These are phyloP conservation scores for Geotrichum candidum DNA, from an alignment of 1,139 yeast genomes.

Conservation along the genomic window DNA sequence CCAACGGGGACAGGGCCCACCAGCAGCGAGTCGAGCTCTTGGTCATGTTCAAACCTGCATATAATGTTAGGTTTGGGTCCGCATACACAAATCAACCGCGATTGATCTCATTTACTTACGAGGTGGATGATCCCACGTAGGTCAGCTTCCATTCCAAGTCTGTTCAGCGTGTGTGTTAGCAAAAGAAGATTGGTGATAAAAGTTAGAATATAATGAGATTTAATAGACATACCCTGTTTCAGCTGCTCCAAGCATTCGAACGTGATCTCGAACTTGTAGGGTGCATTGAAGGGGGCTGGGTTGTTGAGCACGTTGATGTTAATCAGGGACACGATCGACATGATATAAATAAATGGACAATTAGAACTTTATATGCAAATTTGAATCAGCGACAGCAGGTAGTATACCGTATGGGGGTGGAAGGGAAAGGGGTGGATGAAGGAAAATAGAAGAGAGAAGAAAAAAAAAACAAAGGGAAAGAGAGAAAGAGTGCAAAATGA, in stretches of 20 bases:
- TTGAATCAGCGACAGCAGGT: background rate
- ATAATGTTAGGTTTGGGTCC: background rate
- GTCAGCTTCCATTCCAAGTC: slow-evolving; percentile 97
- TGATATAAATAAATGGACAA: slow-evolving; percentile 26
- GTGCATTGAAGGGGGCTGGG: slow-evolving; percentile 90
- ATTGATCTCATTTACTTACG: slow-evolving; percentile 33
- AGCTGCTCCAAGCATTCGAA: slow-evolving; percentile 93
- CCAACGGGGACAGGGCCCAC: slow-evolving; percentile 99
- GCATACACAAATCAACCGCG: background rate
- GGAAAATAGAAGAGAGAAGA: background rate
- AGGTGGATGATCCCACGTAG: slow-evolving; percentile 90
- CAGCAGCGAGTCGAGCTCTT: slow-evolving; percentile 85
- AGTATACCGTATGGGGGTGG: background rate
- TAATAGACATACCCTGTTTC: slow-evolving; percentile 47
- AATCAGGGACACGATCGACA: slow-evolving; percentile 91
- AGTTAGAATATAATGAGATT: background rate
- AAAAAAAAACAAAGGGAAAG: background rate
- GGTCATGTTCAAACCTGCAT: slow-evolving; percentile 73
- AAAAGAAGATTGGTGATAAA: background rate
- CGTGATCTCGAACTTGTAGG: slow-evolving; percentile 94
- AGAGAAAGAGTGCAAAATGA: background rate
- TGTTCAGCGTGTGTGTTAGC: slow-evolving; percentile 12
- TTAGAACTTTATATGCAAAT: background rate
- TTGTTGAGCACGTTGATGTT: slow-evolving; percentile 91
- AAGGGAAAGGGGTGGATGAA: background rate